A percentile compares a stretch with the other conserved stretches of the same genome.
Evolutionary conservation across 768 basidiomycete genomes (phyloP).

Genomic region (Mycena olivaceomarginata): DNA sequence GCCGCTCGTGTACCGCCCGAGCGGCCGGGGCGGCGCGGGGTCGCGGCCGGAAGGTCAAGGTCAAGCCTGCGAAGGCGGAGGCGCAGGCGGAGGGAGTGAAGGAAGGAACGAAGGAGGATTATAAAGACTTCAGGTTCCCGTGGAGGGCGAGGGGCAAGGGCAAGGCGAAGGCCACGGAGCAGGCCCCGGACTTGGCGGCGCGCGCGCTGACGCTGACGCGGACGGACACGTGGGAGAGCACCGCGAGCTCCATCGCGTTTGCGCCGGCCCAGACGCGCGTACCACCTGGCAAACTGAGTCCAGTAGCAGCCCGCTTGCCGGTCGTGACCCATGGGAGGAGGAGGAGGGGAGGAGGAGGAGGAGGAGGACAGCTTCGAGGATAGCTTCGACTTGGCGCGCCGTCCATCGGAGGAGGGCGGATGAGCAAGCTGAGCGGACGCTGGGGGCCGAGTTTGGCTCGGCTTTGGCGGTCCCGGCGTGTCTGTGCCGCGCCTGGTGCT

Average conservation of each 20-base stretch:
- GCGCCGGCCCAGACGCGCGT: neutral
- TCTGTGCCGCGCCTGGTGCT: too few relatives aligned
- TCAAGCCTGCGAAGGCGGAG: neutral
- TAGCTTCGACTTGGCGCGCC: neutral
- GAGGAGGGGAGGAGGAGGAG: too few relatives aligned
- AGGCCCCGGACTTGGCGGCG: neutral
- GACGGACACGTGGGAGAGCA: constrained; percentile 24
- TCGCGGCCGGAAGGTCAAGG: constrained; percentile 26
- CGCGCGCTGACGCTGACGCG: constrained; percentile 28
- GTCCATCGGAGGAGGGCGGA: neutral
- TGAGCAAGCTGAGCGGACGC: constrained; percentile 29
- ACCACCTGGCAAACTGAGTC: constrained; percentile 8
- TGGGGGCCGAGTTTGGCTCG: constrained; percentile 3
- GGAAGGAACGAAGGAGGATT: neutral
- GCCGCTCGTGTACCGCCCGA: constrained; percentile 18
- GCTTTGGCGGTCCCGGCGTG: too few relatives aligned
- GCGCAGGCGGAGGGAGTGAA: neutral
- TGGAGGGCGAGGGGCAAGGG: constrained; percentile 38
- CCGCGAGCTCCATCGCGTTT: constrained; percentile 20
- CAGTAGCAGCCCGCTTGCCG: neutral
- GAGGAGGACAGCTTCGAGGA: neutral
- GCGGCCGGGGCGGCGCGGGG: constrained; percentile 38
- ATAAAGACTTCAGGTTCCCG: constrained; percentile 21
- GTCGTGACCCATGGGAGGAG: too few relatives aligned
- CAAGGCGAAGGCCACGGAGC: neutral